These are phyloP conservation scores for Hemileccinum rubropunctum DNA, from an alignment of 768 basidiomycete genomes.

Conservation along the genomic window DNA sequence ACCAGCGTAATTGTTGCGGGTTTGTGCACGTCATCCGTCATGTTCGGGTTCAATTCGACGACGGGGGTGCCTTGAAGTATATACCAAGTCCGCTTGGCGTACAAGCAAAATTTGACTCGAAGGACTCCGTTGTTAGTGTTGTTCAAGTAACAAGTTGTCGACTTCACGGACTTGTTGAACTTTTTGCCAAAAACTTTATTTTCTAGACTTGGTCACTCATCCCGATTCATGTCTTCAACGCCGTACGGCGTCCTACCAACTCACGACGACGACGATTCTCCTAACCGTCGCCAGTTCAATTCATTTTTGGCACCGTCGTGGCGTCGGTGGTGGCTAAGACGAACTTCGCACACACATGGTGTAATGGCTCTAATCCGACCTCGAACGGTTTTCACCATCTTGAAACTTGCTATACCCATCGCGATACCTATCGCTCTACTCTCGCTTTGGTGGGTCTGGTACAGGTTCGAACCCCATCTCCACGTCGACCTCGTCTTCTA, in stretches of 20 bases:
- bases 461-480: constrained; percentile 60
- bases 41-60: no score
- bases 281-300: background rate
- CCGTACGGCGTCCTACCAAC: constrained; percentile 9
- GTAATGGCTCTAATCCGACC: constrained; percentile 19
- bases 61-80: no score
- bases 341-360: background rate
- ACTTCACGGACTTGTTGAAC: no score
- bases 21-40: no score
- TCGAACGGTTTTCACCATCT: constrained; percentile 35
- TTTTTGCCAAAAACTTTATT: no score
- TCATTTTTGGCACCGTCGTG: background rate
- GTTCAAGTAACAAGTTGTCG: no score
- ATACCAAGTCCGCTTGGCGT: no score
- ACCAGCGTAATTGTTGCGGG: no score
- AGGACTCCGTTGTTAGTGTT: no score
- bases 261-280: constrained; percentile 9
- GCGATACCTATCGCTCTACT: constrained; percentile 34
- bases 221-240: constrained; percentile 8
- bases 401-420: constrained; percentile 45
- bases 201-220: no score
- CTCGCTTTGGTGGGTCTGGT: constrained; percentile 38
- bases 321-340: constrained; percentile 11
- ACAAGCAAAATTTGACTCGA: no score
- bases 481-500: constrained; percentile 86